A percentile compares a stretch with the other conserved stretches of the same genome.
Evolutionary conservation across 139 green algal species (phyloP).

Genomic region (Coelastrella sp.): DNA sequence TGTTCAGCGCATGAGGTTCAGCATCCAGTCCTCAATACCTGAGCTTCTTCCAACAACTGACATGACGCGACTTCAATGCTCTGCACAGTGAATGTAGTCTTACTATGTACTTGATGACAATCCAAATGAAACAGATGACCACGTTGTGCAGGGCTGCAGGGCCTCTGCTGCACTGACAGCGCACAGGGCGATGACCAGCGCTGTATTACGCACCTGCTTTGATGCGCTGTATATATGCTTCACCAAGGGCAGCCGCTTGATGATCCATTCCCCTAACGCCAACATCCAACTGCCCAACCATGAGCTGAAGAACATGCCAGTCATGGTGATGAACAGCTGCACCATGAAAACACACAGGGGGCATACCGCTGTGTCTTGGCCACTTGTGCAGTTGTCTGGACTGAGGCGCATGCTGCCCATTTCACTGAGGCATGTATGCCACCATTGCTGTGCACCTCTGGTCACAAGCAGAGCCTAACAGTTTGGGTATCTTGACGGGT

Average conservation of each 20-base stretch:
- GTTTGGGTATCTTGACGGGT: too few species aligned
- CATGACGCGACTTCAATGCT: neutral
- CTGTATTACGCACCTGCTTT: conserved; percentile 80
- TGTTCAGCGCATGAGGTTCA: neutral
- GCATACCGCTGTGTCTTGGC: neutral
- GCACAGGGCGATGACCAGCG: too few species aligned
- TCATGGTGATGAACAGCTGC: conserved; percentile 40
- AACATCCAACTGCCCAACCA: conserved; percentile 88
- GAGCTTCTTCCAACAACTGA: neutral
- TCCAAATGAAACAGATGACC: too few species aligned
- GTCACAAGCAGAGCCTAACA: too few species aligned
- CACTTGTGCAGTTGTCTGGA: neutral
- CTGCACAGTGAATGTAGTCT: neutral
- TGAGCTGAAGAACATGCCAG: conserved; percentile 69
- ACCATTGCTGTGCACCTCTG: too few species aligned
- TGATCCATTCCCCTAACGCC: conserved; percentile 91
- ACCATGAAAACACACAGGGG: neutral
- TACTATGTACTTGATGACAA: too few species aligned
- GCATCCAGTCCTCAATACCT: neutral
- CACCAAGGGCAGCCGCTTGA: conserved; percentile 91
- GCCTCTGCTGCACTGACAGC: too few species aligned
- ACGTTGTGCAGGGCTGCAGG: too few species aligned
- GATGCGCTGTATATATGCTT: conserved; percentile 97
- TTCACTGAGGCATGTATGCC: too few species aligned
- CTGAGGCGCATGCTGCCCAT: too few species aligned